Conservation (phyloP, 768 basidiomycete species). For the Russula lepida region DNA sequence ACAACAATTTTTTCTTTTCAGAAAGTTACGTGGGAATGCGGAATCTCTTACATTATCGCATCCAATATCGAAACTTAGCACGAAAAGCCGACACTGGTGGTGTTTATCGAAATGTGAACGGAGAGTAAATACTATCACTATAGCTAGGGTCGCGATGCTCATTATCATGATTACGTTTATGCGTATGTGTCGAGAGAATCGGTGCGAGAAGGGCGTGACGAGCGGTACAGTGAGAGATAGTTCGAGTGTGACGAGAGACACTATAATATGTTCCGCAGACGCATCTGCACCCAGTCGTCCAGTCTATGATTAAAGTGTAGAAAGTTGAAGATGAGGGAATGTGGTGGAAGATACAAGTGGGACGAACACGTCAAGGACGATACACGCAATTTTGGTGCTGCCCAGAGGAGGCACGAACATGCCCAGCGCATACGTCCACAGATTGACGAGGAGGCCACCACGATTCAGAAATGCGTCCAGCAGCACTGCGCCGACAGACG, state of each 20-base stretch:
- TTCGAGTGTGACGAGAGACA: constrained; percentile 56
- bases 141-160: constrained; percentile 37
- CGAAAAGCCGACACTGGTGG: constrained; percentile 84
- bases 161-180: constrained; percentile 37
- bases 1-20: not conserved
- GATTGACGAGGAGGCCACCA: constrained; percentile 35
- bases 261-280: constrained; percentile 85
- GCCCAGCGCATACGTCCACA: constrained; percentile 57
- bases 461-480: constrained; percentile 39
- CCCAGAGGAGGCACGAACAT: constrained; percentile 47
- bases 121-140: constrained; percentile 54
- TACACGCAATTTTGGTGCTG: constrained; percentile 48
- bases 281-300: constrained; percentile 77
- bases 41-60: constrained; percentile 53
- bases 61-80: constrained; percentile 79
- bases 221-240: constrained; percentile 54
- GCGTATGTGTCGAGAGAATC: constrained; percentile 44
- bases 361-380: constrained; percentile 80
- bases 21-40: not conserved
- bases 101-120: constrained; percentile 63
- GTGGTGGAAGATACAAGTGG: constrained; percentile 56
- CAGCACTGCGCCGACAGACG: constrained; percentile 50
- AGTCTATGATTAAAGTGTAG: constrained; percentile 37
- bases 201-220: constrained; percentile 61
- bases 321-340: not conserved